These are phyloP conservation scores for Vickermania spadyakhi DNA, from an alignment of 208 protist species.

Conservation along the genomic window DNA sequence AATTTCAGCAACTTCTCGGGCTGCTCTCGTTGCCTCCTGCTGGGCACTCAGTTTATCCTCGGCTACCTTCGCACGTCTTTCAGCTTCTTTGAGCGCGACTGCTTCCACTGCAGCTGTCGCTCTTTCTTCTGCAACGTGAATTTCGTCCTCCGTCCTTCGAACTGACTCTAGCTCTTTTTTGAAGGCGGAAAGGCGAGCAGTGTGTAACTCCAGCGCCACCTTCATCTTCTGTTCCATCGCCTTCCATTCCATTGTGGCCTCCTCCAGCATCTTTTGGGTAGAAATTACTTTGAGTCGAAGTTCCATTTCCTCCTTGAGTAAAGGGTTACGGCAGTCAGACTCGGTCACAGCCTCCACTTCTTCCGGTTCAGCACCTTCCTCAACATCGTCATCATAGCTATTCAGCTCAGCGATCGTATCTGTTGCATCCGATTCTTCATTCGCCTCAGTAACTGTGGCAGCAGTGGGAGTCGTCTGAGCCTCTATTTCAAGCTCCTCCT, in stretches of 20 bases:
- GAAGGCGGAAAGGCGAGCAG: not conserved
- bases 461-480: not conserved
- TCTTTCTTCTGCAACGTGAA: slow-evolving; percentile 2
- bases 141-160: slow-evolving; percentile 13
- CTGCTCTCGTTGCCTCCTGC: slow-evolving; percentile 42
- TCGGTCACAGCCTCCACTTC: not conserved
- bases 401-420: not conserved
- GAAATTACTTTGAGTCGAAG: not conserved
- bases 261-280: not conserved
- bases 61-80: slow-evolving; percentile 34
- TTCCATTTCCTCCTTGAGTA: not conserved
- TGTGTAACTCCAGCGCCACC: not conserved
- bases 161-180: slow-evolving; percentile 2
- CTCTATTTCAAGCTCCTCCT: not conserved
- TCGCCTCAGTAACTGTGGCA: not conserved
- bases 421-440: not conserved
- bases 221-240: not conserved
- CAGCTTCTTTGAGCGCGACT: not conserved
- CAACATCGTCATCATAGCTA: not conserved
- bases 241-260: not conserved
- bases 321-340: not conserved
- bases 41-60: slow-evolving; percentile 37
- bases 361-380: not conserved
- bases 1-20: slow-evolving; percentile 46
- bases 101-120: slow-evolving; percentile 5